Conservation (phyloP, 768 basidiomycete genomes). For the Naganishia randhawae region DNA sequence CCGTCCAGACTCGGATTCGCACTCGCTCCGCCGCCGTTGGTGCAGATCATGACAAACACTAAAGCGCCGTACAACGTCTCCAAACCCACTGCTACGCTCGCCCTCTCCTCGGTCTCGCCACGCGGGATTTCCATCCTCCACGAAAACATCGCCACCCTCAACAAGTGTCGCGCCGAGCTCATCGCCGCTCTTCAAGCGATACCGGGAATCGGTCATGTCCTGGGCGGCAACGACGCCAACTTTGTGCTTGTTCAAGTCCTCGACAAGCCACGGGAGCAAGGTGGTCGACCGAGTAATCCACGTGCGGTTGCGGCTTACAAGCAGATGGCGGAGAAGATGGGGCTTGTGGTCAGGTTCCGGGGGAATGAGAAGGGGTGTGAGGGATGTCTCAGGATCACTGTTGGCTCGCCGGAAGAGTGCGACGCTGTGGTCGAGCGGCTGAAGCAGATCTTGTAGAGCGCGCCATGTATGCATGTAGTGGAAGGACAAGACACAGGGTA, state of each 20-base stretch:
- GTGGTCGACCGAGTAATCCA: conserved; percentile 44
- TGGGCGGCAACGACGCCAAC: conserved; percentile 85
- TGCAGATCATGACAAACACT: conserved; percentile 86
- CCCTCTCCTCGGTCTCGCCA: conserved; percentile 70
- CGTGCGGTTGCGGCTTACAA: conserved; percentile 68
- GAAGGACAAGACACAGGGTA: background rate
- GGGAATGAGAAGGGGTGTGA: conserved; percentile 80
- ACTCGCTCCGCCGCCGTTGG: conserved; percentile 79
- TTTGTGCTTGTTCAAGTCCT: conserved; percentile 80
- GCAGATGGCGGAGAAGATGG: conserved; percentile 73
- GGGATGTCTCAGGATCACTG: conserved; percentile 82
- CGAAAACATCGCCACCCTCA: conserved; percentile 61
- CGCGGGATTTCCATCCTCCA: conserved; percentile 63
- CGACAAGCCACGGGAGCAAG: conserved; percentile 49
- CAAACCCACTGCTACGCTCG: conserved; percentile 78
- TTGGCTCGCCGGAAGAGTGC: conserved; percentile 82
- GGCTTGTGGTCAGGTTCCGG: conserved; percentile 85
- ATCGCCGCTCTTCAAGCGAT: conserved; percentile 57
- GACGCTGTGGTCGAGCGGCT: conserved; percentile 59
- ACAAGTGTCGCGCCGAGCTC: conserved; percentile 60
- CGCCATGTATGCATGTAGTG: background rate
- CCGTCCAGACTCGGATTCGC: conserved; percentile 74
- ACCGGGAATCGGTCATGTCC: conserved; percentile 56
- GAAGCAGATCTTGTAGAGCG: conserved; percentile 30
- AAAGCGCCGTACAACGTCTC: conserved; percentile 99